Conservation (phyloP, 495 filamentous ascomycete species). For the Aspergillus baeticus region DNA sequence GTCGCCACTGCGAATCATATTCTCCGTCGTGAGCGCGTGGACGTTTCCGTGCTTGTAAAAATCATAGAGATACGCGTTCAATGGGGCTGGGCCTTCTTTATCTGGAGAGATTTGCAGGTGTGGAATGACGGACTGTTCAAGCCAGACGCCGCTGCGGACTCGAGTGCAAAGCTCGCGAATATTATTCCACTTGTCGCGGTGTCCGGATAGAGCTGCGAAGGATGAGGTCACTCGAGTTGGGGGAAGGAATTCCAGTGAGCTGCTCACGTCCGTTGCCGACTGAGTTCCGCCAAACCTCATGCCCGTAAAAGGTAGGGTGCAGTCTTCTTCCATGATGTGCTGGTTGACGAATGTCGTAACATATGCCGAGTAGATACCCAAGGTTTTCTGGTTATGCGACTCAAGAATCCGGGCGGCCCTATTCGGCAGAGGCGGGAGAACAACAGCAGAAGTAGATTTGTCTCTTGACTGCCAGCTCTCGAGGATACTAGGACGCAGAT, state of each 20-base stretch:
- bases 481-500: slow-evolving; percentile 37
- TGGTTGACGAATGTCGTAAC: slow-evolving; percentile 66
- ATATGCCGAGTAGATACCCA: slow-evolving; percentile 64
- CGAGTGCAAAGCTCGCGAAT: slow-evolving; percentile 63
- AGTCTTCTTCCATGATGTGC: slow-evolving; percentile 51
- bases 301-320: slow-evolving; percentile 57
- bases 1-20: slow-evolving; percentile 60
- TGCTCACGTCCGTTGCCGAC: slow-evolving; percentile 13
- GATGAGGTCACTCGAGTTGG: slow-evolving; percentile 54
- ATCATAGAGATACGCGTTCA: slow-evolving; percentile 73
- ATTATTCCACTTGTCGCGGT: slow-evolving; percentile 56
- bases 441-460: slow-evolving; percentile 55
- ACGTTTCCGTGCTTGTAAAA: slow-evolving; percentile 71
- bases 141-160: slow-evolving; percentile 62
- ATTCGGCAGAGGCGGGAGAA: slow-evolving; percentile 61
- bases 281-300: slow-evolving; percentile 38
- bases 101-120: slow-evolving; percentile 57
- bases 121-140: slow-evolving; percentile 70
- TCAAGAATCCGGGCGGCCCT: slow-evolving; percentile 53
- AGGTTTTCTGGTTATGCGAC: slow-evolving; percentile 60
- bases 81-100: slow-evolving; percentile 37
- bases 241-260: slow-evolving; percentile 8
- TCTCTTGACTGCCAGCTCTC: slow-evolving; percentile 44
- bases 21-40: slow-evolving; percentile 52
- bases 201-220: slow-evolving; percentile 71